Evolutionary conservation across 129 eudicot species (phyloP).

Genomic region (Chrysanthemum lavandulifolium): DNA sequence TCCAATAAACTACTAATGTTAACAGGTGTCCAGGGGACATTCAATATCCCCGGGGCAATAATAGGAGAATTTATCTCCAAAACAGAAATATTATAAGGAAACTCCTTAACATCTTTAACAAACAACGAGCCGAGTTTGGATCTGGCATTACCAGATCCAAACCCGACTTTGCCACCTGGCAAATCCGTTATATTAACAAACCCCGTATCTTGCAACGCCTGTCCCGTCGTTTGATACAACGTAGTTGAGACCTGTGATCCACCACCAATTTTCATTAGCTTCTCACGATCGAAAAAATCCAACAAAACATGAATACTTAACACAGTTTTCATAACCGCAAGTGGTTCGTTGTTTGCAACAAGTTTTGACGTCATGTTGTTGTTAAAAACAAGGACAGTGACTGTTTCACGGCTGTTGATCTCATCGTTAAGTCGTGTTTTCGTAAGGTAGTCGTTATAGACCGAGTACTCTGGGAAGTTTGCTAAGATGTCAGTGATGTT

Average conservation of each 20-base stretch:
- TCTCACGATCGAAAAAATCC: slow-evolving; percentile 59
- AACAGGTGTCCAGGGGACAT: background rate
- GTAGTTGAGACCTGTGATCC: slow-evolving; percentile 66
- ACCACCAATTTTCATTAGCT: slow-evolving; percentile 58
- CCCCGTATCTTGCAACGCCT: slow-evolving; percentile 43
- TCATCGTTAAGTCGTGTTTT: slow-evolving; percentile 68
- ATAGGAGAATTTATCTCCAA: slow-evolving; percentile 68
- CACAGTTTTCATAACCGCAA: slow-evolving; percentile 49
- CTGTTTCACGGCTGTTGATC: slow-evolving; percentile 56
- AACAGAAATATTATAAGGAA: slow-evolving; percentile 74
- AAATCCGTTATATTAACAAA: slow-evolving; percentile 77
- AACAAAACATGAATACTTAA: slow-evolving; percentile 69
- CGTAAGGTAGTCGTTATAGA: slow-evolving; percentile 49
- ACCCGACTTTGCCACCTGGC: slow-evolving; percentile 61
- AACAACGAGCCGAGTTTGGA: slow-evolving; percentile 45
- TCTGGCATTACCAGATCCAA: slow-evolving; percentile 59
- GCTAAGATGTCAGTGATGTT: slow-evolving; percentile 63
- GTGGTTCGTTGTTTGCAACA: slow-evolving; percentile 41
- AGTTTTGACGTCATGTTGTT: slow-evolving; percentile 44
- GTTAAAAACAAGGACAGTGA: slow-evolving; percentile 63
- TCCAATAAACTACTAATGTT: slow-evolving; percentile 3
- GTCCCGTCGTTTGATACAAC: slow-evolving; percentile 81
- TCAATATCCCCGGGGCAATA: slow-evolving; percentile 36
- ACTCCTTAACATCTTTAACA: slow-evolving; percentile 43
- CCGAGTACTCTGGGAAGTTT: slow-evolving; percentile 53